Evolutionary conservation across 1,284 basidiomycete species (phyloP), one percentile per base, ranked within the genome.

Genomic region (Pseudozyma tsukubaensis): DNA sequence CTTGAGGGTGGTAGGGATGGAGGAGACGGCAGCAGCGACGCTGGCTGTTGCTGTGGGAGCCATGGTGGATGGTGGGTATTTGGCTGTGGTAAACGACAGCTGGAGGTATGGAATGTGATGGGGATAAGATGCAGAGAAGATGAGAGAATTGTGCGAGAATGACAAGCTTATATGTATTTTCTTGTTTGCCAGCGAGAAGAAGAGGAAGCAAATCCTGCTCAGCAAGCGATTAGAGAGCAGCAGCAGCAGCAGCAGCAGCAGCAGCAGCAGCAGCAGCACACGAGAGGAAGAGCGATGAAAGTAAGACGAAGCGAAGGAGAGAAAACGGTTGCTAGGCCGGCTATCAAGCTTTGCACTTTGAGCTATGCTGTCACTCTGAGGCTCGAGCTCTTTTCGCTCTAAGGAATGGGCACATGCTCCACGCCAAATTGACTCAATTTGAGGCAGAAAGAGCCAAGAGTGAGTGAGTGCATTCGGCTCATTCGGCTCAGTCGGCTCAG

Each of bases 31-130:
- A 18, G 61, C 54, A 35, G 55, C 58, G 29, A 69, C 61, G 16
- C 44, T 39, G n/a, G 64, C 43, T 13, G 76, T 77, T 48, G 76
- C 72, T 34, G 66, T 73, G 14, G 76, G 76, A 24, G 76, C 73
- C 76, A 78, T 78, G 40, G 5, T 63, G 45, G 21, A 32, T n/a
- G 5, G 16, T 32, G 21, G 42, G 44, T 36, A 37, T n/a, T 3
- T 44, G 32, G 32, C 7, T 21, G n/a, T 44, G 8, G 43, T 48
- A 29, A 16, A 37, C n/a, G 29, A 36, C n/a, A 19, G 6, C 24
- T 29, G 24, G 43, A 37, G 21, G 35, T 35, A 50, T 35, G 18
- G 48, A n/a, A 12, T 40, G 36, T 35, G 48, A 18, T 51, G 36
- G 35, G 48, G n/a, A 40, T 29, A 6, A 8, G 42, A 47, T 18